Evolutionary conservation across 2,329 filamentous ascomycete genomes (phyloP), one percentile per base, ranked within the genome.

Genomic region (Pseudocercospora ulei): DNA sequence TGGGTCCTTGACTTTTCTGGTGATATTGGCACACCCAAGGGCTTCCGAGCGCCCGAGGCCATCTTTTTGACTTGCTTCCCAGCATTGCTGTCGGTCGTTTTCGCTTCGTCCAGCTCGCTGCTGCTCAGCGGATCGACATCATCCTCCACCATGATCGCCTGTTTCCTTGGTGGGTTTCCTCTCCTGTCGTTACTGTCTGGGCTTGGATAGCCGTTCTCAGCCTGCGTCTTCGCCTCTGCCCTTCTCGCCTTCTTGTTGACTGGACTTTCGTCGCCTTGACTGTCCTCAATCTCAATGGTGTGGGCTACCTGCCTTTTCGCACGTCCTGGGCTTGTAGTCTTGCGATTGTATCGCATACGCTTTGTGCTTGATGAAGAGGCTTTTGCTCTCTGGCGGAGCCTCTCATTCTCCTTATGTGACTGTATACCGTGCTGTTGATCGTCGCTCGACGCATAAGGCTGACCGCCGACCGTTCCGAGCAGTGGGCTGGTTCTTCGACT

Each of bases 371-470:
- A 16, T 8, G 27, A 9, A 7, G 17, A 8, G 11, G 11, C 14
- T 5, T 5, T 3, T 29, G 14, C 17, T 4, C 4, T 5, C 4
- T 5, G 11, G 6, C 9, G 1, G 3, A 9, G 14, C 7, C 1
- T 18, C 3, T 4, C 7, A 3, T 23, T 9, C 18, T 33, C 30
- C 30, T 23, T 33, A 4, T 33, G 3, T 13, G 9, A 3, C 5
- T 3, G 9, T 20, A 16, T 23, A 3, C 18, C 17, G 26, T 60
- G 55, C 16, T 60, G 56, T 35, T 66, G 62, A 30, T 65, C 57
- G 1, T 62, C 51, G 3, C 51, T 39, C 4, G 45, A 55, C 11
- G 62, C 64, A 50, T 66, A 61, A 17, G 48, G 48, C 38, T 56
- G 57, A 19, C 55, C 54, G 1, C 42, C 31, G 3, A 65, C 61